Base-by-base conservation (phyloP, 2,329 filamentous ascomycete genomes). In the Trichoderma aggressivum region DNA sequence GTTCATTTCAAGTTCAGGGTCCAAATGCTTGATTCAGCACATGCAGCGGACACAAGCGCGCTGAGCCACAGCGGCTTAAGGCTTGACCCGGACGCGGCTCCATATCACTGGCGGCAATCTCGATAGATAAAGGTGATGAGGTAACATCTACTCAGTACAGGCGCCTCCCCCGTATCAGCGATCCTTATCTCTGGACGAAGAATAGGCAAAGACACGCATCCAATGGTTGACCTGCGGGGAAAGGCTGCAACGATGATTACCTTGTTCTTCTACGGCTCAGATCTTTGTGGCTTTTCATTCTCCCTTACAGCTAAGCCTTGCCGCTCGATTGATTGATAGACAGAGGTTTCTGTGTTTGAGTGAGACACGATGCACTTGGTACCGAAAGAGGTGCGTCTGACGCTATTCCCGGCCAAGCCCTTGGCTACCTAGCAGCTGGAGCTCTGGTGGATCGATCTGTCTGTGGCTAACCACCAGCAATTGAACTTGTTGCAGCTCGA, bases 401-500 rank as follows among this genome's bases (percentile, higher is more conserved):
- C 43, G n/a, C 43, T 50, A 50, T 50, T 21, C 39, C 21, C 28
- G 47, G 14, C 28, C 43, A 14, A 36, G 39, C 28, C n/a, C 39
- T 43, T n/a, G 16, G 39, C 39, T n/a, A 6, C 28, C 34, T 10
- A 47, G 43, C 14, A 8, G 7, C 16, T 43, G 36, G 7, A 59
- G 64, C 32, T 64, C 21, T 63, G 34, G 47, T 43, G 43, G 47
- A 56, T 58, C 59, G 26, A 59, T 34, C 16, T 11, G 7, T 47
- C 36, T 21, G 7, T 28, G 24, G 34, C 68, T 70, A 59, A 70
- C 50, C 59, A 47, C 55, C 68, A 43, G 12, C 55, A 26, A 58
- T 47, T 47, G 36, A 32, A 24, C 36, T 30, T 14, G 28, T 28
- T 39, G 18, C 28, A 98, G 95, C 87, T 98, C 79, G 95, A 98